Percentiles rank a stretch among this genome's conserved stretches.
Conservation (phyloP, 2,329 filamentous ascomycete genomes). For the Scleromitrula shiraiana region DNA sequence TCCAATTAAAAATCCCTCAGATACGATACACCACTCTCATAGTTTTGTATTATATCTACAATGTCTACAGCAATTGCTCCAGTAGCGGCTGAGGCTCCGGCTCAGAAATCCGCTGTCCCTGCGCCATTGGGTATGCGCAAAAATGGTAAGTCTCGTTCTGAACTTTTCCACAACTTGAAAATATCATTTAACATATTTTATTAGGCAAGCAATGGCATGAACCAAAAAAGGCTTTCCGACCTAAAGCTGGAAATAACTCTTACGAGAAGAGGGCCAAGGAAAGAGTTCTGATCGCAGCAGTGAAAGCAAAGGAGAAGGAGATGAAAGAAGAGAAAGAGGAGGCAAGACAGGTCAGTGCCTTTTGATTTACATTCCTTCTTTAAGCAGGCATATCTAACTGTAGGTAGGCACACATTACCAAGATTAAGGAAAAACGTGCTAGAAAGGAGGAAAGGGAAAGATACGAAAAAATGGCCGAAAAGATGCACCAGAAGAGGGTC, state of each 20-base stretch:
- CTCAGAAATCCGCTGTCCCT: neutral
- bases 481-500: conserved; percentile 94
- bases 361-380: neutral
- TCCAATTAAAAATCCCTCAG: neutral
- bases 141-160: conserved; percentile 53
- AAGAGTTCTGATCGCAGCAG: conserved; percentile 58
- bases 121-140: conserved; percentile 57
- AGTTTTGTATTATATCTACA: neutral
- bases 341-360: conserved; percentile 65
- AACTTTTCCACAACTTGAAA: neutral
- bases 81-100: conserved; percentile 2
- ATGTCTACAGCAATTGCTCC: conserved; percentile 23
- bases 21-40: neutral
- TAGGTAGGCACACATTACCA: conserved; percentile 61
- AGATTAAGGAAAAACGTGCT: conserved; percentile 75
- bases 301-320: conserved; percentile 90
- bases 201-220: conserved; percentile 92
- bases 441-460: conserved; percentile 90
- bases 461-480: conserved; percentile 90
- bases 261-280: conserved; percentile 71
- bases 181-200: conserved; percentile 14
- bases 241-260: conserved; percentile 65
- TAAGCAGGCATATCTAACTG: neutral
- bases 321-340: conserved; percentile 93
- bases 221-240: conserved; percentile 77